Evolutionary conservation across 345 rosid genomes (phyloP).

Genomic region (Aquilaria sinensis): DNA sequence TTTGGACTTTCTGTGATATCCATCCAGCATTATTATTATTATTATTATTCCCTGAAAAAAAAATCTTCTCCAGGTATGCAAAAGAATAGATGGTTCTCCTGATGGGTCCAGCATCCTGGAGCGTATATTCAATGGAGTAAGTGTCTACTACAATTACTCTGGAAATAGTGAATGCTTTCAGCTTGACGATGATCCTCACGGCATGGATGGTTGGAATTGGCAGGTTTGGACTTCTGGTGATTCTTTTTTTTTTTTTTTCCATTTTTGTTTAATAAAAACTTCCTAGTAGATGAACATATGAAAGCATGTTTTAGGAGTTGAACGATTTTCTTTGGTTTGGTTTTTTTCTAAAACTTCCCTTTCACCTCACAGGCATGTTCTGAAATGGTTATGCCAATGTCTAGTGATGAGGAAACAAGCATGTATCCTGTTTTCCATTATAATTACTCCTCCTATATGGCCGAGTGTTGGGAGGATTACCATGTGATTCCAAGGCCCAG

Average conservation of each 20-base stretch:
- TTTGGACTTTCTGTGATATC: too few species aligned
- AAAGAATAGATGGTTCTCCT: constrained; percentile 56
- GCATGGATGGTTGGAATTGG: constrained; percentile 91
- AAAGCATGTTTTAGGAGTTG: not conserved
- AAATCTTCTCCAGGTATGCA: constrained; percentile 52
- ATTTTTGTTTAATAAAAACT: not conserved
- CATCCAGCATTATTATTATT: too few species aligned
- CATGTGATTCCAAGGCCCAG: constrained; percentile 65
- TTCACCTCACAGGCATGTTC: constrained; percentile 63
- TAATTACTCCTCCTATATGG: constrained; percentile 59
- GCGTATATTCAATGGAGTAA: constrained; percentile 65
- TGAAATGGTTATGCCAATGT: constrained; percentile 95
- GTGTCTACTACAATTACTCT: constrained; percentile 74
- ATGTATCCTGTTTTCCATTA: constrained; percentile 60
- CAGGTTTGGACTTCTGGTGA: constrained; percentile 39
- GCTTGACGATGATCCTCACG: constrained; percentile 96
- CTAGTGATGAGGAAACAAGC: constrained; percentile 54
- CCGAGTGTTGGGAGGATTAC: constrained; percentile 57
- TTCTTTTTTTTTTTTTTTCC: not conserved
- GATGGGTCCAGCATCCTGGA: constrained; percentile 50
- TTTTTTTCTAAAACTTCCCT: not conserved
- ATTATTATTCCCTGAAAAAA: not conserved
- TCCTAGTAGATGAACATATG: not conserved
- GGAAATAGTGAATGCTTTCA: constrained; percentile 69
- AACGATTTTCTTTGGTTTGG: too few species aligned